phyloP scores from a whole-genome alignment of 164 flowering plant genomes.

The Vitis cinerea region DNA sequence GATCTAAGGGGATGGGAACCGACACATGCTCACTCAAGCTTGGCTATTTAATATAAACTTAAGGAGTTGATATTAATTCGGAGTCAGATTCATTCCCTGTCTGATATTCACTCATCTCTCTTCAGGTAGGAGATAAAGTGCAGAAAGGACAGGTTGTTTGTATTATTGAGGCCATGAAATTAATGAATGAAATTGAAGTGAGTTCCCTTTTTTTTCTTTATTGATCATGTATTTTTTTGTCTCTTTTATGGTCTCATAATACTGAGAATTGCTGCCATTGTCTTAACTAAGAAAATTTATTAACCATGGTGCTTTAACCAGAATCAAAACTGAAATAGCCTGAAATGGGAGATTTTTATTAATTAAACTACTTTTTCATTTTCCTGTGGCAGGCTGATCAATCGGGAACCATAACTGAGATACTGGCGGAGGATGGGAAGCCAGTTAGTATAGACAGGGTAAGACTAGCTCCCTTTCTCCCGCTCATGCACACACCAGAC shows the following conservation, averaged over 20 bases:
- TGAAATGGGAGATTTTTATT: background rate
- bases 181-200: slow-evolving; percentile 87
- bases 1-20: background rate
- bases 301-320: too few species aligned
- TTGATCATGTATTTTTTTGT: background rate
- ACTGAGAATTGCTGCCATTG: background rate
- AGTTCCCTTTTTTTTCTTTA: background rate
- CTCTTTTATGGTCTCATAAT: background rate
- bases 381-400: slow-evolving; percentile 49
- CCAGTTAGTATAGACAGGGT: slow-evolving; percentile 67
- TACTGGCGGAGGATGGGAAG: slow-evolving; percentile 55
- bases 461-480: slow-evolving; percentile 16
- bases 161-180: slow-evolving; percentile 82
- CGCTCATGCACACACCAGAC: background rate
- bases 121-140: slow-evolving; percentile 76
- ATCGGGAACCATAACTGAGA: slow-evolving; percentile 58
- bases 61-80: too few species aligned
- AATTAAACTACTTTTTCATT: background rate
- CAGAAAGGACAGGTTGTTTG: slow-evolving; percentile 76
- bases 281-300: too few species aligned
- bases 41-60: too few species aligned
- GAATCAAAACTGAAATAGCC: background rate
- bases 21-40: too few species aligned
- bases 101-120: background rate
- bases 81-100: too few species aligned